Conservation (phyloP, 179 eudicot genomes). For the Patellifolia procumbens region DNA sequence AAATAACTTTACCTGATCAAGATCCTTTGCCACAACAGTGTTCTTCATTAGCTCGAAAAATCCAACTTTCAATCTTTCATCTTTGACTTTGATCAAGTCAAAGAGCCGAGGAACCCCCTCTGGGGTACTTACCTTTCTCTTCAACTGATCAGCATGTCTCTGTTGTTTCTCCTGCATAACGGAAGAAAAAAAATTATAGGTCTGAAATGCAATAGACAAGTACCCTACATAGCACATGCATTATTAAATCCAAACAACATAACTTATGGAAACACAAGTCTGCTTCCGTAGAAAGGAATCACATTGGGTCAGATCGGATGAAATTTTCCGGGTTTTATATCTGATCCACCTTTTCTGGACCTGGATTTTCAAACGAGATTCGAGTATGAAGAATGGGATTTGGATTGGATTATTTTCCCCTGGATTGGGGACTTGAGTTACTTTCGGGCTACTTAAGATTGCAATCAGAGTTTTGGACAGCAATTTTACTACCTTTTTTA, state of each 20-base stretch:
- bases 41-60: conserved; percentile 89
- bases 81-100: conserved; percentile 79
- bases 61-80: conserved; percentile 82
- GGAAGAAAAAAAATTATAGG: not conserved
- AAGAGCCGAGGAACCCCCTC: conserved; percentile 92
- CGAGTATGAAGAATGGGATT: no score
- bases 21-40: conserved; percentile 89
- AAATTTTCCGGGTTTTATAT: no score
- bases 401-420: no score
- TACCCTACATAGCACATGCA: not conserved
- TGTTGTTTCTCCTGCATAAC: conserved; percentile 85
- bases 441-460: no score
- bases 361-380: no score
- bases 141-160: conserved; percentile 54
- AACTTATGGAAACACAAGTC: not conserved
- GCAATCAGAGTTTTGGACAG: no score
- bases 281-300: no score
- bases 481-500: no score
- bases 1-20: conserved; percentile 67
- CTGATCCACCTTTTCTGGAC: no score
- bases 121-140: conserved; percentile 72
- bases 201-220: not conserved
- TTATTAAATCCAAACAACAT: not conserved
- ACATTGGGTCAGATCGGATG: no score
- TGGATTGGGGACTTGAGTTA: no score